These are phyloP conservation scores for Coffea eugenioides DNA, from an alignment of 257 asterid genomes.

Conservation along the genomic window DNA sequence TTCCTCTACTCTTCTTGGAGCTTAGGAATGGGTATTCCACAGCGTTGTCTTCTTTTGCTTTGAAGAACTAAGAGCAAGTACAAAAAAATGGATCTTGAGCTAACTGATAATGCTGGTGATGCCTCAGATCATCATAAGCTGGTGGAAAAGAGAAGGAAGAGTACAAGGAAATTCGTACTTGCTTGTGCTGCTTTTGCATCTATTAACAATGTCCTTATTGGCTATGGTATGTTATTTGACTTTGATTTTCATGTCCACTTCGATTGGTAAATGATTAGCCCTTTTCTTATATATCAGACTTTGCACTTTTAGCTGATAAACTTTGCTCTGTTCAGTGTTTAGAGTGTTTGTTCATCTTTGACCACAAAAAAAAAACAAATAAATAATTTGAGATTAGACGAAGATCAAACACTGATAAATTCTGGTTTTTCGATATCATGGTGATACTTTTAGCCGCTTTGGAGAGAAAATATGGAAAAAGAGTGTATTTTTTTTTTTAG, in stretches of 20 bases:
- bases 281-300: background rate
- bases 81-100: constrained; percentile 59
- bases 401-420: background rate
- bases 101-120: constrained; percentile 38
- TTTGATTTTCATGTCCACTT: background rate
- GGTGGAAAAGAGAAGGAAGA: constrained; percentile 46
- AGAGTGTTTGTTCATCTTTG: background rate
- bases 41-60: constrained; percentile 29
- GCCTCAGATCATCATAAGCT: constrained; percentile 45
- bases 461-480: background rate
- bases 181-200: constrained; percentile 98
- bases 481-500: background rate
- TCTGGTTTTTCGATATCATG: background rate
- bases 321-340: background rate
- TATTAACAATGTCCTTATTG: constrained; percentile 88
- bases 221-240: constrained; percentile 55
- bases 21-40: constrained; percentile 28
- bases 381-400: too few relatives aligned
- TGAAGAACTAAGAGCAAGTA: constrained; percentile 66
- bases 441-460: background rate
- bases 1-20: background rate
- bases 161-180: constrained; percentile 67
- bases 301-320: too few relatives aligned
- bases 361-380: background rate
- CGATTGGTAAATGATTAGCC: background rate